phyloP scores from a whole-genome alignment of 352 stramenopile genomes.

The Plasmopara viticola region DNA sequence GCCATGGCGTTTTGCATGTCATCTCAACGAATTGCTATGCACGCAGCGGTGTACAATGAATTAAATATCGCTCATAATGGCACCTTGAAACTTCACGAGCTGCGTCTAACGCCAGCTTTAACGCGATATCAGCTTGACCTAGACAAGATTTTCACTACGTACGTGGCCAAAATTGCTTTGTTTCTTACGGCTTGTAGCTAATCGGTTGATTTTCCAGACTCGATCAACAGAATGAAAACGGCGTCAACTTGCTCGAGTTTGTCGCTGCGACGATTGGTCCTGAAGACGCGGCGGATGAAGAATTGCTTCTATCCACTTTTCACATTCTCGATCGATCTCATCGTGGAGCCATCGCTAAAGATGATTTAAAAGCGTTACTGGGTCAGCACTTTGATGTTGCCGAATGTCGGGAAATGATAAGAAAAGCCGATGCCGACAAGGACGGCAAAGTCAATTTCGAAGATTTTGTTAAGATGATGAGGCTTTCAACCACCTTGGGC shows the following conservation, averaged over 20 bases:
- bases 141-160: conserved; percentile 58
- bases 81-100: conserved; percentile 59
- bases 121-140: conserved; percentile 60
- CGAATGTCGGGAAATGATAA: conserved; percentile 63
- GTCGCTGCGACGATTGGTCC: conserved; percentile 60
- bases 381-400: conserved; percentile 53
- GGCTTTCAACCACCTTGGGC: conserved; percentile 13
- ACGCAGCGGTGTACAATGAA: conserved; percentile 71
- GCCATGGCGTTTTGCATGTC: conserved; percentile 69
- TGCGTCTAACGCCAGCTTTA: conserved; percentile 38
- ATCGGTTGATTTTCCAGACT: conserved; percentile 25
- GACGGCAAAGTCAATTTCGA: conserved; percentile 67
- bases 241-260: conserved; percentile 75
- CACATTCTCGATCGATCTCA: conserved; percentile 59
- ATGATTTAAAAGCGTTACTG: conserved; percentile 46
- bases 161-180: conserved; percentile 6
- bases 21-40: conserved; percentile 40
- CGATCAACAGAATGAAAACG: conserved; percentile 66
- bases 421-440: conserved; percentile 46
- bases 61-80: conserved; percentile 74
- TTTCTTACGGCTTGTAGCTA: background rate
- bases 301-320: conserved; percentile 49
- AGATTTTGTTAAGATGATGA: conserved; percentile 70
- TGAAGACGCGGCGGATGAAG: conserved; percentile 51
- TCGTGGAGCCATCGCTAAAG: conserved; percentile 45